phyloP scores from a whole-genome alignment of 495 filamentous ascomycete genomes.

The Penicillium lagena region DNA sequence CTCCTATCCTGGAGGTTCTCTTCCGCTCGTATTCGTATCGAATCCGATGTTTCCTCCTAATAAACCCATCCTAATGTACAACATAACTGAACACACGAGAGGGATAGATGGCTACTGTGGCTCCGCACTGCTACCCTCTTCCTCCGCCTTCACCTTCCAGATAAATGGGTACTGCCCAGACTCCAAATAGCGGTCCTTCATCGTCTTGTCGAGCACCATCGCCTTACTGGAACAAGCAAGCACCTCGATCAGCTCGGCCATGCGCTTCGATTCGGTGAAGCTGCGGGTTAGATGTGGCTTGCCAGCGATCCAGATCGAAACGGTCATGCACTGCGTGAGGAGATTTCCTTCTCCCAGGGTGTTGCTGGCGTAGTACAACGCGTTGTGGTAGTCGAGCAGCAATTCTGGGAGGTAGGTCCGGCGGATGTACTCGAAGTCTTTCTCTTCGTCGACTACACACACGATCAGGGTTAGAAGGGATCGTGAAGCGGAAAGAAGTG shows the following conservation, averaged over 20 bases:
- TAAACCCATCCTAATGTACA: too few species aligned
- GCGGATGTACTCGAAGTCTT: slow-evolving; percentile 49
- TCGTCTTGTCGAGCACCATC: slow-evolving; percentile 52
- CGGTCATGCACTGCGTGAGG: slow-evolving; percentile 70
- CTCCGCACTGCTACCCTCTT: slow-evolving; percentile 18
- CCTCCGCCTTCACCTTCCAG: slow-evolving; percentile 35
- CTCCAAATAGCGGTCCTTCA: slow-evolving; percentile 22
- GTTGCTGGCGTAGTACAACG: slow-evolving; percentile 62
- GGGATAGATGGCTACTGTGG: not conserved
- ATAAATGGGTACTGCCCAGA: slow-evolving; percentile 39
- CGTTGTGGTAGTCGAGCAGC: slow-evolving; percentile 70
- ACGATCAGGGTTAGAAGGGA: too few species aligned
- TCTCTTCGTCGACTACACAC: slow-evolving; percentile 30
- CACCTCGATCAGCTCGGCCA: slow-evolving; percentile 71
- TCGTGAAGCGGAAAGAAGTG: not conserved
- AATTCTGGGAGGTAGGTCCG: slow-evolving; percentile 74
- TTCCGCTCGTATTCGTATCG: too few species aligned
- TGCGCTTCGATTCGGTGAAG: slow-evolving; percentile 58
- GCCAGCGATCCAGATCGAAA: slow-evolving; percentile 61
- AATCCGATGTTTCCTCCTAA: too few species aligned
- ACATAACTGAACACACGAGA: too few species aligned
- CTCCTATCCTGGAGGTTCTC: too few species aligned
- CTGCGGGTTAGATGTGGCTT: slow-evolving; percentile 55
- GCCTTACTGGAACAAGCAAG: slow-evolving; percentile 69
- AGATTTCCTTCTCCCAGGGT: slow-evolving; percentile 53